phyloP scores from a whole-genome alignment of 1,139 yeast species.

The Debaryomyces subglobosus region DNA sequence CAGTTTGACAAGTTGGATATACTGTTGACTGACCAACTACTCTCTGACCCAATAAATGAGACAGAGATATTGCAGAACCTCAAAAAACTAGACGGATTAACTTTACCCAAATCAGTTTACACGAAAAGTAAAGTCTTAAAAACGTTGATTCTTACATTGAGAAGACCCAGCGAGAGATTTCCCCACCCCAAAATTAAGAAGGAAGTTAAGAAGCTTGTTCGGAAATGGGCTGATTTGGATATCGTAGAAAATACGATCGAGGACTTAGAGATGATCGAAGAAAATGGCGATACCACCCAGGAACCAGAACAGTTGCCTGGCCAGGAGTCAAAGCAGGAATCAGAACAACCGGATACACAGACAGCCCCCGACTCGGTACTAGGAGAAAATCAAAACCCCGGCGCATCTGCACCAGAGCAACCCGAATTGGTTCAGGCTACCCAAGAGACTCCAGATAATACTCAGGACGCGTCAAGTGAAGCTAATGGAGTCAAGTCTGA shows the following conservation, averaged over 20 bases:
- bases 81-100: conserved; percentile 21
- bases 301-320: conserved; percentile 10
- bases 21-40: conserved; percentile 20
- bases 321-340: neutral
- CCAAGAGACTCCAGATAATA: neutral
- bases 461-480: neutral
- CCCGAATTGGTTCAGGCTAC: neutral
- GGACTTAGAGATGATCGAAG: conserved; percentile 15
- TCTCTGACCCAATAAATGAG: conserved; percentile 16
- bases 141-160: conserved; percentile 33
- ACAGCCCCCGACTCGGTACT: conserved; percentile 5
- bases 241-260: conserved; percentile 21
- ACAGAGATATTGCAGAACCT: conserved; percentile 21
- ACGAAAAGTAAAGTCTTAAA: conserved; percentile 36
- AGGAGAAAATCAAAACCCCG: conserved; percentile 10
- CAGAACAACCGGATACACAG: neutral
- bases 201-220: conserved; percentile 27
- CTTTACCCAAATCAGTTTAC: conserved; percentile 34
- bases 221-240: conserved; percentile 24
- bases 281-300: conserved; percentile 11
- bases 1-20: conserved; percentile 26
- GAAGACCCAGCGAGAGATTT: conserved; percentile 29
- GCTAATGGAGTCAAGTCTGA: neutral
- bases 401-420: conserved; percentile 11
- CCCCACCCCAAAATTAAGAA: conserved; percentile 23